Percentiles rank a stretch among this genome's conserved stretches.
These are phyloP conservation scores for Wickerhamomyces xylosicus DNA, from an alignment of 805 yeast genomes.

Conservation along the genomic window DNA sequence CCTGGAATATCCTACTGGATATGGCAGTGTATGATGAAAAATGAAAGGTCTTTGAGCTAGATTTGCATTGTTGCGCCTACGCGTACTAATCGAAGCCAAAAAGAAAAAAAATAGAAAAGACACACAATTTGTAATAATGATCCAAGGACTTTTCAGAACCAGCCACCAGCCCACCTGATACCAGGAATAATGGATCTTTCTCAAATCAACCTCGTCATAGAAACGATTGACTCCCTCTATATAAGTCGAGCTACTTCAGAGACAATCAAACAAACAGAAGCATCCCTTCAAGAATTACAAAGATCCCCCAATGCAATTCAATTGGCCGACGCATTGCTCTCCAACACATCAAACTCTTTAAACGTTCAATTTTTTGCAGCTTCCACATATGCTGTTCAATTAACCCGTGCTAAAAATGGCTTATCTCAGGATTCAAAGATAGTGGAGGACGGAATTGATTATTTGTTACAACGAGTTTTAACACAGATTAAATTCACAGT, in stretches of 20 bases:
- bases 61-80: too few species aligned
- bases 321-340: conserved; percentile 46
- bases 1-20: too few species aligned
- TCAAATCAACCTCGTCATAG: too few species aligned
- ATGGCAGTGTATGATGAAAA: too few species aligned
- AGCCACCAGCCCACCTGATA: too few species aligned
- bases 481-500: background rate
- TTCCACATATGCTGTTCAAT: conserved; percentile 53
- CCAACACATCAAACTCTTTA: conserved; percentile 22
- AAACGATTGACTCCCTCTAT: background rate
- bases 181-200: too few species aligned
- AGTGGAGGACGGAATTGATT: background rate
- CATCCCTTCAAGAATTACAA: conserved; percentile 45
- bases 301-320: conserved; percentile 42
- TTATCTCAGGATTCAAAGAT: background rate
- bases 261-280: background rate
- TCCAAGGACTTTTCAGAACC: too few species aligned
- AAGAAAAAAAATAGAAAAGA: too few species aligned
- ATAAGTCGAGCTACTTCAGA: background rate
- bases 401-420: background rate
- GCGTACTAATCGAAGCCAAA: too few species aligned
- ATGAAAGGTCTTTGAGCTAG: too few species aligned
- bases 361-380: conserved; percentile 74
- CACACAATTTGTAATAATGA: too few species aligned
- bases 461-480: too few species aligned